Conservation (phyloP, 768 basidiomycete genomes). For the Tulasnella sp. region DNA sequence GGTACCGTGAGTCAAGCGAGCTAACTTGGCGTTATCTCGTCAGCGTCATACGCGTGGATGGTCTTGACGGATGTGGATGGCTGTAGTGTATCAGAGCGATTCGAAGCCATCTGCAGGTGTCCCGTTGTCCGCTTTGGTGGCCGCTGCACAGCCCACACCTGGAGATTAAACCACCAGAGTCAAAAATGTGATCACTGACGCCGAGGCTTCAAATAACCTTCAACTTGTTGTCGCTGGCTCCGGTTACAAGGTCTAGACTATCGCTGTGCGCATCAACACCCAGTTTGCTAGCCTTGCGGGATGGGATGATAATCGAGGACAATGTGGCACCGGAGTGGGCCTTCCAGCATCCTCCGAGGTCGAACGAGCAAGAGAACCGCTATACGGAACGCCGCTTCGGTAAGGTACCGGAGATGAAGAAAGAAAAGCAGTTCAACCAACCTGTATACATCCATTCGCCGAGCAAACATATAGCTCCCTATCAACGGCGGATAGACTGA, state of each 20-base stretch:
- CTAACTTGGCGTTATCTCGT: neutral
- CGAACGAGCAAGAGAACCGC: constrained; percentile 77
- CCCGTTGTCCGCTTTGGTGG: neutral
- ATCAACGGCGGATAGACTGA: constrained; percentile 64
- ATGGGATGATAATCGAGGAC: constrained; percentile 46
- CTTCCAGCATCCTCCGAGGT: constrained; percentile 71
- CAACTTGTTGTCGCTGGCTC: constrained; percentile 76
- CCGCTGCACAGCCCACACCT: constrained; percentile 8
- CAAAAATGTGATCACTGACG: neutral
- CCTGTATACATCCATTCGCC: constrained; percentile 56
- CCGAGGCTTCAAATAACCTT: constrained; percentile 34
- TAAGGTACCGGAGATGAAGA: neutral
- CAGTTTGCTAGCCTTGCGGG: neutral
- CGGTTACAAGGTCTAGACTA: constrained; percentile 49
- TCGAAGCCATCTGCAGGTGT: neutral
- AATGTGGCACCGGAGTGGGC: constrained; percentile 76
- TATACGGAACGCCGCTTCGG: constrained; percentile 24
- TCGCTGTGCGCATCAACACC: constrained; percentile 10
- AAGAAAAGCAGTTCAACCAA: constrained; percentile 23
- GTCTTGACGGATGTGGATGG: neutral
- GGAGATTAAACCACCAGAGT: neutral
- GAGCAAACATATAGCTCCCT: constrained; percentile 40
- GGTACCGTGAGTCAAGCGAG: neutral
- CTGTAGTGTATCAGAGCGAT: neutral
- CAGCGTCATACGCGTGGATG: neutral